Evolutionary conservation across 257 asterid species (phyloP).

Genomic region (Gentiana dahurica): DNA sequence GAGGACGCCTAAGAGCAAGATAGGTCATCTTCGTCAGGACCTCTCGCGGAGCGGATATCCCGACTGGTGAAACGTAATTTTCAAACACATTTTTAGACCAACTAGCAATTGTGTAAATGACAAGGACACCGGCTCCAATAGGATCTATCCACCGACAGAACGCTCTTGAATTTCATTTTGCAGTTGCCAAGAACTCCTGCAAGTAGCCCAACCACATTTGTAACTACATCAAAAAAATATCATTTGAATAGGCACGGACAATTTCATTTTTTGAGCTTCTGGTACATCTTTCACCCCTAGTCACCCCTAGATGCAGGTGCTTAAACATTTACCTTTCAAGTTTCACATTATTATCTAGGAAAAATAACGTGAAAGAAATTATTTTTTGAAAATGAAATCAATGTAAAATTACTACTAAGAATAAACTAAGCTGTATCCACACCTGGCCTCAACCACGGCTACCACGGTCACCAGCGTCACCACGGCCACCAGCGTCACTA

Average conservation of each 20-base stretch:
- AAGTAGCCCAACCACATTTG: slow-evolving; percentile 28
- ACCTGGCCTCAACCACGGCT: no score
- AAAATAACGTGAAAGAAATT: no score
- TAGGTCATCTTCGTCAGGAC: slow-evolving; percentile 2
- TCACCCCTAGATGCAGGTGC: no score
- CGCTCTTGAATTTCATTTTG: background rate
- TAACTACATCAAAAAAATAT: slow-evolving; percentile 31
- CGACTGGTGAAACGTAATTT: slow-evolving; percentile 55
- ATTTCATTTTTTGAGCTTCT: slow-evolving; percentile 22
- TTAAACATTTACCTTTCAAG: no score
- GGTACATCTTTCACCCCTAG: background rate
- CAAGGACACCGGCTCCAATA: slow-evolving; percentile 71
- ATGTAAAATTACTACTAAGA: no score
- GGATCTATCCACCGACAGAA: slow-evolving; percentile 93
- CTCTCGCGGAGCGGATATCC: slow-evolving; percentile 68
- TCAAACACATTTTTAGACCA: slow-evolving; percentile 87
- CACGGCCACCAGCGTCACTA: no score
- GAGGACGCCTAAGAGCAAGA: no score
- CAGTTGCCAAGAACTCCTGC: slow-evolving; percentile 32
- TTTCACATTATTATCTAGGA: no score
- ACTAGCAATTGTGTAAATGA: slow-evolving; percentile 63
- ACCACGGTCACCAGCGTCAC: no score
- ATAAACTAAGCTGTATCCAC: no score
- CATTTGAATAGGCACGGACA: background rate
- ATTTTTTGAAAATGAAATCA: no score